phyloP scores from a whole-genome alignment of 2,329 filamentous ascomycete genomes.

The Capronia coronata region DNA sequence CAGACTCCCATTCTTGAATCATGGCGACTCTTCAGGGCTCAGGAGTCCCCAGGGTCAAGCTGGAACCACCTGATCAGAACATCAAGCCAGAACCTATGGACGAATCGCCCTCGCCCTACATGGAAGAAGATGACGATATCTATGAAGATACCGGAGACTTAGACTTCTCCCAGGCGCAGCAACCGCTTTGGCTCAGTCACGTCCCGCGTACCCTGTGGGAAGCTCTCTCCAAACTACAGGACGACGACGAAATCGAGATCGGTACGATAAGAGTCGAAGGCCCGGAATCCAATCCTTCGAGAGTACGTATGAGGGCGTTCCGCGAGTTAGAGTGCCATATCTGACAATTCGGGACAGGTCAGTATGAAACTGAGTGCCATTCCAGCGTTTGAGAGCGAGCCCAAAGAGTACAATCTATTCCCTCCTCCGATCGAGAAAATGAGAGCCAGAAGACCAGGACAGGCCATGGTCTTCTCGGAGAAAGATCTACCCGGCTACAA shows the following conservation, averaged over 20 bases:
- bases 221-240: conserved; percentile 66
- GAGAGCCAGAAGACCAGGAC: conserved; percentile 52
- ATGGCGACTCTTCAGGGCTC: conserved; percentile 24
- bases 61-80: conserved; percentile 21
- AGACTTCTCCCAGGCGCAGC: conserved; percentile 48
- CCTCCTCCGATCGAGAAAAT: conserved; percentile 52
- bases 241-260: conserved; percentile 74
- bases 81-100: conserved; percentile 26
- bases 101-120: conserved; percentile 24
- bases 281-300: conserved; percentile 48
- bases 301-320: conserved; percentile 32
- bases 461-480: conserved; percentile 89
- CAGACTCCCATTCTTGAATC: background rate
- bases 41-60: conserved; percentile 21
- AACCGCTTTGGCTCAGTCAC: conserved; percentile 63
- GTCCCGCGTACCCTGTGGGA: conserved; percentile 76
- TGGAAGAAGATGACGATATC: conserved; percentile 57
- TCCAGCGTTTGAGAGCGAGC: conserved; percentile 65
- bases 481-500: conserved; percentile 78
- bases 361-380: conserved; percentile 62
- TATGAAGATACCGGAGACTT: conserved; percentile 63
- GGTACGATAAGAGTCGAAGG: conserved; percentile 62
- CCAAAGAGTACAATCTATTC: conserved; percentile 80
- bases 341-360: conserved; percentile 52
- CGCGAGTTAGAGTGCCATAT: background rate